Evolutionary conservation across 2,329 filamentous ascomycete species (phyloP).

Genomic region (Helotiales sp.): DNA sequence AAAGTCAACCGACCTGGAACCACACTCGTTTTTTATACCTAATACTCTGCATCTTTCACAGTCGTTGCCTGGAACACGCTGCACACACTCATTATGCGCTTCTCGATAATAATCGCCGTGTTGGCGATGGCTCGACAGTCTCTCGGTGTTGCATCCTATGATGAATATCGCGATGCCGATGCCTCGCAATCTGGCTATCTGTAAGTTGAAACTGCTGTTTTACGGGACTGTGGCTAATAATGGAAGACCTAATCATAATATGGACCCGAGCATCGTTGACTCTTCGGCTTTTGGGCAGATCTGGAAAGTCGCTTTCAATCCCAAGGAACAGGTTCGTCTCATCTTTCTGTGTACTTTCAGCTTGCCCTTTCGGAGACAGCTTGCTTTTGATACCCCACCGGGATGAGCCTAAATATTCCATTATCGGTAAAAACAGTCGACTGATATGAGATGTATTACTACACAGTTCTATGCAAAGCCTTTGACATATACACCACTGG

Average conservation of each 20-base stretch:
- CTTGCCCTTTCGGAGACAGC: not conserved
- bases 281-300: slow-evolving; percentile 46
- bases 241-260: slow-evolving; percentile 45
- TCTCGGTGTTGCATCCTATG: slow-evolving; percentile 32
- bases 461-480: slow-evolving; percentile 53
- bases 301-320: slow-evolving; percentile 44
- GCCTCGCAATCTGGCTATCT: slow-evolving; percentile 42
- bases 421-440: too few species aligned
- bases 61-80: not conserved
- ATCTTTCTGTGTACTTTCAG: not conserved
- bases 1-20: not conserved
- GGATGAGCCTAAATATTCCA: not conserved
- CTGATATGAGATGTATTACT: not conserved
- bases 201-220: slow-evolving; percentile 6
- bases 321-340: slow-evolving; percentile 34
- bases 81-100: slow-evolving; percentile 23
- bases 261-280: slow-evolving; percentile 46
- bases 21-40: not conserved
- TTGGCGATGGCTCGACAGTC: slow-evolving; percentile 13
- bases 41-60: not conserved
- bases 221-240: not conserved
- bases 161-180: slow-evolving; percentile 39
- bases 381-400: not conserved
- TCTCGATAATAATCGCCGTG: slow-evolving; percentile 7
- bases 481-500: slow-evolving; percentile 46